These are phyloP conservation scores for Syzygium grande DNA, from an alignment of 345 rosid genomes.

Conservation along the genomic window DNA sequence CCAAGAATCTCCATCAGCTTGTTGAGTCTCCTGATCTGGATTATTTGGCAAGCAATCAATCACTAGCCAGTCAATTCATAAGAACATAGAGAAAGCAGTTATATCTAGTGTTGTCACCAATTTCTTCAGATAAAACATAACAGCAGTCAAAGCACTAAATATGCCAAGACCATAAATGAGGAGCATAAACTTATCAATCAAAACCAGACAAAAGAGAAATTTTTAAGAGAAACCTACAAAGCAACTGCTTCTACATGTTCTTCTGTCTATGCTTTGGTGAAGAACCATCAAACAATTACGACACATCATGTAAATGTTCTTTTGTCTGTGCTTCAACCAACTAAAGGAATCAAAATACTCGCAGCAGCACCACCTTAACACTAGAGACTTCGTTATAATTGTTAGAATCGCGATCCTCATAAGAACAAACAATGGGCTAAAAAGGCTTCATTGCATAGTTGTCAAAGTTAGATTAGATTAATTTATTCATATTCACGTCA, in stretches of 20 bases:
- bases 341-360: neutral
- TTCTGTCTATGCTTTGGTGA: neutral
- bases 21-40: slow-evolving; percentile 76
- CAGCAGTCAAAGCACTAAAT: neutral
- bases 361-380: neutral
- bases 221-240: neutral
- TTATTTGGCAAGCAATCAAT: neutral
- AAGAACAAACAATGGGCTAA: neutral
- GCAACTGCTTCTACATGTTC: neutral
- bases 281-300: neutral
- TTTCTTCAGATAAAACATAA: neutral
- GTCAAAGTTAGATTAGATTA: neutral
- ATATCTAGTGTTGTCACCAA: neutral
- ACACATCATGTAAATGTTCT: neutral
- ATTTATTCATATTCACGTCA: neutral
- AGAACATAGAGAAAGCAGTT: neutral
- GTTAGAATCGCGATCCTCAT: neutral
- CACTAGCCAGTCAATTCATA: neutral
- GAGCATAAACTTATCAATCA: neutral
- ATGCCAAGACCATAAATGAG: neutral
- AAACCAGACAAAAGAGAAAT: neutral
- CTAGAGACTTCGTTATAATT: neutral
- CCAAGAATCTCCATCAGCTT: slow-evolving; percentile 59
- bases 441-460: neutral
- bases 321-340: neutral